Percentiles rank a stretch among this genome's conserved stretches.
phyloP scores from a whole-genome alignment of 192 early-diverging fungal genomes.

The Phycomyces nitens region DNA sequence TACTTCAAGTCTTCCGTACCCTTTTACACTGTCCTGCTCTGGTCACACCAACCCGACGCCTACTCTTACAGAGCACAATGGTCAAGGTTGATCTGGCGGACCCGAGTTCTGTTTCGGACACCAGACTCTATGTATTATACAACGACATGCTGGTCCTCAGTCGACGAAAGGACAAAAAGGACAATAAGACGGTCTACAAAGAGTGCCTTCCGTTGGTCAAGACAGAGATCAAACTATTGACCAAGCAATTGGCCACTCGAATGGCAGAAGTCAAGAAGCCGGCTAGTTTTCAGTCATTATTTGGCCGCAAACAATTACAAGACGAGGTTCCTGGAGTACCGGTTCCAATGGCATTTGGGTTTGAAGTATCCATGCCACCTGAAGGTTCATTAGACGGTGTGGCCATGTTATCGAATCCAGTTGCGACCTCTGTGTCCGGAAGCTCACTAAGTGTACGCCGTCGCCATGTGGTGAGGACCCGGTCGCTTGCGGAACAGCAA shows the following conservation, averaged over 20 bases:
- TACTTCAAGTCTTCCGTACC: not conserved
- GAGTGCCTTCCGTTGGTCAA: conserved; percentile 3
- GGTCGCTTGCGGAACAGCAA: too few relatives aligned
- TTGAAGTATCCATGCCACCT: not conserved
- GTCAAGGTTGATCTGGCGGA: not conserved
- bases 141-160: conserved; percentile 9
- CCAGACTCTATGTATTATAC: conserved; percentile 2
- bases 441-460: too few relatives aligned
- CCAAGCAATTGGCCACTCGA: not conserved
- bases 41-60: conserved; percentile 4
- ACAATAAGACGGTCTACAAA: not conserved
- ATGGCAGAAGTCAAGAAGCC: not conserved
- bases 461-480: too few relatives aligned
- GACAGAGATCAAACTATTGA: not conserved
- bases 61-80: not conserved
- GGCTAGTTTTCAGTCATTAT: not conserved
- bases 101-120: not conserved
- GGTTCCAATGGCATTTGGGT: not conserved
- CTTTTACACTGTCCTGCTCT: not conserved
- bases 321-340: not conserved
- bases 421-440: too few relatives aligned
- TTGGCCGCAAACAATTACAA: not conserved
- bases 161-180: not conserved
- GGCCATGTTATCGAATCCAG: too few relatives aligned
- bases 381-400: too few relatives aligned